Base-by-base conservation (phyloP, 1,139 yeast genomes). In the Wickerhamomyces sp. region DNA sequence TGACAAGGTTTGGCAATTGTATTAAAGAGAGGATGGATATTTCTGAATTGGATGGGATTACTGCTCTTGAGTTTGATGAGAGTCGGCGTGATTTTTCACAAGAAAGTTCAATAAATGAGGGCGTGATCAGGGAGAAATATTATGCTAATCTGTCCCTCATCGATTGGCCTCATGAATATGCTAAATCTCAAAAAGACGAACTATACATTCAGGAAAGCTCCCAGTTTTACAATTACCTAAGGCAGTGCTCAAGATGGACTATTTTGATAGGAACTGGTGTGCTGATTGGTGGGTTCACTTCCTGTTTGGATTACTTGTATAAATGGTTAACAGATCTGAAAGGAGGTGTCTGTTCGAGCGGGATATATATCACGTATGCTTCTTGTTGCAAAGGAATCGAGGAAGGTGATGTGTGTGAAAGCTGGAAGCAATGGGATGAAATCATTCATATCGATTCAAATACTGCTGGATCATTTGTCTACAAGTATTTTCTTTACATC, bases 261-360 rank as follows among this genome's bases (percentile, higher is more conserved):
- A 72, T 78, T 0, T 60, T 86, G n/a, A 60, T 80, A 0, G 49
- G 68, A 1, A 70, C 79, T 38, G 78, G 92, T 3, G 51, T 82
- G 2, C 29, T 67, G 1, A 70, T 79, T 26, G 94, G 95, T 0
- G 62, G 77, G 24, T 53, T 75, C 5, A 77, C 90, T 1, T 72
- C 84, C 0, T 52, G 68, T 14, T 69, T 84, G 25, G 89, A 84
- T 52, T 71, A 81, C 46, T 58, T 71, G 0, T 68, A 87, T 0
- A 78, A 73, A 21, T 77, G 81, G 78, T 65, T 85, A 35, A 75
- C 78, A 36, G 88, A 84, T 48, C 49, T 82, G 36, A 76, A 79
- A 43, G 59, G 60, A 38, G 82, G 82, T 2, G 58, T 63, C 27
- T 77, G 83, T 50, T 35, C 48, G 1, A 50, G 55, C 4, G 64